Evolutionary conservation across 805 yeast genomes (phyloP), one percentile per base, ranked within the genome.

Genomic region (Lipomyces kockii): DNA sequence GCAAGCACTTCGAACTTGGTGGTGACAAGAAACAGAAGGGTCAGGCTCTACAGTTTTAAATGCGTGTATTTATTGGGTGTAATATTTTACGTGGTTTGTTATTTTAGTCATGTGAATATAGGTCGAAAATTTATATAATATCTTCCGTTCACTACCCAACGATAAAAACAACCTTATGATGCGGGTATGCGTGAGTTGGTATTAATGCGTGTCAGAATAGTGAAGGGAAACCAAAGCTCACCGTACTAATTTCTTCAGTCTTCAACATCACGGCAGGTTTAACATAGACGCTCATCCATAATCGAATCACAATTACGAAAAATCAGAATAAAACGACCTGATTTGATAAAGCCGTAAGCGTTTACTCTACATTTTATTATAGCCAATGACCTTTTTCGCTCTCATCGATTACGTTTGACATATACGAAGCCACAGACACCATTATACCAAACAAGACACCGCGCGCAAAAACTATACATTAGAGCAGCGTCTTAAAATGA

Each of bases 21-120:
- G 99, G 99, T 88, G 99, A 95, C 89, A 95, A 91, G 91, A 95
- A 95, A 87, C 98, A 95, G 87, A 95, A 95, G 92, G 99, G 99
- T 85, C 97, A 92, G 87, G 99, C 99, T 85, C 89, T 95, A 85
- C 99, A 95, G 89, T 95, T 95, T 86, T 95, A 90, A 62, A 62
- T 54, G 54, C 37, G 54, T 35, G 37, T 22, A 20, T 14, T 22
- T 29, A 32, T 34, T 63, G 20, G 61, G 55, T 52, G 55, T 52
- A 52, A 49, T 49, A 52, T 52, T 52, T 52, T 52, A 52, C 34
- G 32, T 43, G 55, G n/a, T 52, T 52, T 22, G 55, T 52, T 52
- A 29, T 20, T 52, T n/a, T 52, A 43, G 49, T 43, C 55, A 52
- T 52, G 55, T 52, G 55, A 52, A 52, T 52, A 52, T 25, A 52